A percentile compares a stretch with the other conserved stretches of the same genome.
Conservation (phyloP, 768 basidiomycete genomes). For the Pleurotus djamor region DNA sequence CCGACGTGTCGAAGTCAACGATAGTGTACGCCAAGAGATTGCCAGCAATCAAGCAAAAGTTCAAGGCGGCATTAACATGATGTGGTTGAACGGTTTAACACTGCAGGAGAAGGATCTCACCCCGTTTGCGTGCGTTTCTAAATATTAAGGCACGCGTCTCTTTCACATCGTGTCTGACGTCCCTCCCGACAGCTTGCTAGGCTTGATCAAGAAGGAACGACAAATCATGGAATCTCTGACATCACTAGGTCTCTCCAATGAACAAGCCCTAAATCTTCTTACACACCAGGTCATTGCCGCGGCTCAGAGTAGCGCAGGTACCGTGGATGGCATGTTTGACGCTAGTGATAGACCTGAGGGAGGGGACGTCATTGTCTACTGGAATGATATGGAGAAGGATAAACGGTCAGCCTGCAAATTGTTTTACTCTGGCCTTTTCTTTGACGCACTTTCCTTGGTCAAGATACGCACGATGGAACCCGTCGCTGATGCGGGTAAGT, state of each 20-base stretch:
- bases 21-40: slow-evolving; percentile 53
- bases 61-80: slow-evolving; percentile 49
- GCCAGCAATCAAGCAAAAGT: slow-evolving; percentile 51
- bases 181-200: slow-evolving; percentile 24
- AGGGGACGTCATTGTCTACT: slow-evolving; percentile 74
- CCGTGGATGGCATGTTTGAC: slow-evolving; percentile 80
- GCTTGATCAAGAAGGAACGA: slow-evolving; percentile 74
- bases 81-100: slow-evolving; percentile 81
- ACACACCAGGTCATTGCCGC: slow-evolving; percentile 58
- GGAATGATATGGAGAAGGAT: slow-evolving; percentile 92
- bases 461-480: slow-evolving; percentile 52
- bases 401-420: slow-evolving; percentile 41
- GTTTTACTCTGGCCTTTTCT: slow-evolving; percentile 1
- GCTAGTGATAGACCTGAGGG: slow-evolving; percentile 85
- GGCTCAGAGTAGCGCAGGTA: slow-evolving; percentile 45
- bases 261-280: slow-evolving; percentile 71
- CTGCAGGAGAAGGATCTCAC: slow-evolving; percentile 65
- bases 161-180: not conserved
- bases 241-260: slow-evolving; percentile 56
- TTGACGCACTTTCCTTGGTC: not conserved
- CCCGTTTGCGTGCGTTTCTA: slow-evolving; percentile 41
- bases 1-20: slow-evolving; percentile 59
- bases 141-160: not conserved
- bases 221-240: slow-evolving; percentile 55
- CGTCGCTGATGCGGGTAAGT: slow-evolving; percentile 49